Conservation (phyloP, 2,329 filamentous ascomycete species). For the Simplicillium sp. region DNA sequence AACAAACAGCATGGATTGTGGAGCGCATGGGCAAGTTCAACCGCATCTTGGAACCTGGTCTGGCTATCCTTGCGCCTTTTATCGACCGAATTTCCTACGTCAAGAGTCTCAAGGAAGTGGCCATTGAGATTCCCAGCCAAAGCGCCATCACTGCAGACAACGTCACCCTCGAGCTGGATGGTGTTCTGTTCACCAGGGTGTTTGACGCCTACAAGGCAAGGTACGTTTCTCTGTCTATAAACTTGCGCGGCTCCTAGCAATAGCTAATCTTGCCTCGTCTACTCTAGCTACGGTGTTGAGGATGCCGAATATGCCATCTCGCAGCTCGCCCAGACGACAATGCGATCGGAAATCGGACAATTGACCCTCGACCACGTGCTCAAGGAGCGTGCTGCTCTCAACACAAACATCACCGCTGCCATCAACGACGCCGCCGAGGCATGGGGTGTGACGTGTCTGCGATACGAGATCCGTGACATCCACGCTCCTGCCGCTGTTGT, state of each 20-base stretch:
- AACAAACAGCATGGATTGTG: slow-evolving; percentile 98
- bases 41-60: slow-evolving; percentile 82
- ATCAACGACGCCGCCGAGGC: slow-evolving; percentile 97
- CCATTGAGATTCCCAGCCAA: slow-evolving; percentile 94
- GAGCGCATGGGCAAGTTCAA: slow-evolving; percentile 99
- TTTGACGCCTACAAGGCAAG: slow-evolving; percentile 98
- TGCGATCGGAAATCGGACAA: slow-evolving; percentile 97
- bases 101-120: slow-evolving; percentile 91
- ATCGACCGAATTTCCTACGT: slow-evolving; percentile 96
- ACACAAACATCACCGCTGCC: slow-evolving; percentile 95
- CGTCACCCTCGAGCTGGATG: slow-evolving; percentile 91
- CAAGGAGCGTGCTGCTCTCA: slow-evolving; percentile 91
- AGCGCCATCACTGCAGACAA: slow-evolving; percentile 98
- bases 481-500: slow-evolving; percentile 91
- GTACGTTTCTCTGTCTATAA: slow-evolving; percentile 32
- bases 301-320: slow-evolving; percentile 98
- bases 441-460: slow-evolving; percentile 92
- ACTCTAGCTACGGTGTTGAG: slow-evolving; percentile 81
- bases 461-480: slow-evolving; percentile 97
- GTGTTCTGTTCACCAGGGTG: slow-evolving; percentile 88
- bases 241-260: no score
- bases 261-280: no score
- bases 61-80: slow-evolving; percentile 82
- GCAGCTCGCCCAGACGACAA: slow-evolving; percentile 94
- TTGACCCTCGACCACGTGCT: slow-evolving; percentile 93